Conservation (phyloP, 2,329 filamentous ascomycete species). For the Fusarium sp. region DNA sequence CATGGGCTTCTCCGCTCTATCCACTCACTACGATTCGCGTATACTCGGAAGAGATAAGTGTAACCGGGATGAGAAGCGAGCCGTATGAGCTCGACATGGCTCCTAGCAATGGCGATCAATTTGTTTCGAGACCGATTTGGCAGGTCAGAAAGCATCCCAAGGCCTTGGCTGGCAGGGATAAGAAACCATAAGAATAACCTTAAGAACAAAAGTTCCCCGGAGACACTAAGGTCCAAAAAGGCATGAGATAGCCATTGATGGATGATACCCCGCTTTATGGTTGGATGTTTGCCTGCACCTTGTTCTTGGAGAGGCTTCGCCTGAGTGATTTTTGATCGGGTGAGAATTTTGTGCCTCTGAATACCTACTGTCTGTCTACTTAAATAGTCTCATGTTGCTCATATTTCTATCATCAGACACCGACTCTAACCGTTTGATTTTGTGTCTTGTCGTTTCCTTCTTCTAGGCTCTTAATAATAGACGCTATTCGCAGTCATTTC, state of each 20-base stretch:
- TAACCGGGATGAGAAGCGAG: no score
- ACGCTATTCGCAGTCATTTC: no score
- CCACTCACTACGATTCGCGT: no score
- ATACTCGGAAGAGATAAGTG: neutral
- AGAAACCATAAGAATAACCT: constrained; percentile 31
- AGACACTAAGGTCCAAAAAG: constrained; percentile 10
- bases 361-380: neutral
- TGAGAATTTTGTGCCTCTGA: neutral
- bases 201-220: constrained; percentile 33
- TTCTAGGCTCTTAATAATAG: no score
- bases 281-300: neutral
- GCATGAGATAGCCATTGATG: constrained; percentile 2
- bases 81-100: neutral
- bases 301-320: neutral
- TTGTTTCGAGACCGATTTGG: constrained; percentile 9
- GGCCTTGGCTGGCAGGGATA: constrained; percentile 17
- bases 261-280: neutral
- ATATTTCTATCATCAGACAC: no score
- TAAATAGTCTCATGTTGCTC: neutral
- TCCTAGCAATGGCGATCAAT: neutral
- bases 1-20: neutral
- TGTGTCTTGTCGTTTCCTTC: no score
- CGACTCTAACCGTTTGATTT: no score
- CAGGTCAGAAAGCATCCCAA: constrained; percentile 18
- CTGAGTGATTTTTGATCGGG: neutral